phyloP scores from a whole-genome alignment of 805 yeast genomes.

The Candida koratica region DNA sequence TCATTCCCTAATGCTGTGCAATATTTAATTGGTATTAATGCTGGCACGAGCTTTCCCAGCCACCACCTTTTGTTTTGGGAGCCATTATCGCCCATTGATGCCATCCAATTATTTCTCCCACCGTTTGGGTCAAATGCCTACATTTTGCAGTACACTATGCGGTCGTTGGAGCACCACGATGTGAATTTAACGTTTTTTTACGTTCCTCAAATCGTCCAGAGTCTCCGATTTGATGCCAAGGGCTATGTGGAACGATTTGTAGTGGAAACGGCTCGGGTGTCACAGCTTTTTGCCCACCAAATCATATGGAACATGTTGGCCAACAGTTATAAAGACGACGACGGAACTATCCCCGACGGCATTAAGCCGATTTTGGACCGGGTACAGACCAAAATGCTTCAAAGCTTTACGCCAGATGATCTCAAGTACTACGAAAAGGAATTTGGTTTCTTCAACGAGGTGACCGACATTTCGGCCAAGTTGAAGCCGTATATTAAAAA shows the following conservation, averaged over 20 bases:
- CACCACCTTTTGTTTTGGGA: conserved; percentile 61
- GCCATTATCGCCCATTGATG: conserved; percentile 74
- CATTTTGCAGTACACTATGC: conserved; percentile 81
- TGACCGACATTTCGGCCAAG: conserved; percentile 91
- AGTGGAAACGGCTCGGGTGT: conserved; percentile 85
- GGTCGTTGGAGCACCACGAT: conserved; percentile 84
- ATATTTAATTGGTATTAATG: conserved; percentile 43
- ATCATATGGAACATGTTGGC: conserved; percentile 98
- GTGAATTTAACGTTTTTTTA: conserved; percentile 88
- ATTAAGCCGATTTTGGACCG: conserved; percentile 79
- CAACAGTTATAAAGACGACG: conserved; percentile 87
- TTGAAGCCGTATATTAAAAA: conserved; percentile 91
- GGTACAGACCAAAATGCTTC: conserved; percentile 62
- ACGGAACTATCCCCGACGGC: conserved; percentile 70
- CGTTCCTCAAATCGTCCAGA: conserved; percentile 96
- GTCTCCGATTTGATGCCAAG: conserved; percentile 71
- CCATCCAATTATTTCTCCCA: conserved; percentile 80
- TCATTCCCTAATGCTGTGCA: conserved; percentile 56
- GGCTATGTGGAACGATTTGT: conserved; percentile 90
- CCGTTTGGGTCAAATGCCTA: conserved; percentile 62
- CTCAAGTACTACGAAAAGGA: conserved; percentile 71
- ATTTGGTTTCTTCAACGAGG: conserved; percentile 84
- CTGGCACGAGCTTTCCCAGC: conserved; percentile 34
- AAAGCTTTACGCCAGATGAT: conserved; percentile 58
- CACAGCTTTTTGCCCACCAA: conserved; percentile 93